A percentile compares a stretch with the other conserved stretches of the same genome.
phyloP scores from a whole-genome alignment of 768 basidiomycete species.

The Coprinopsis sp. region DNA sequence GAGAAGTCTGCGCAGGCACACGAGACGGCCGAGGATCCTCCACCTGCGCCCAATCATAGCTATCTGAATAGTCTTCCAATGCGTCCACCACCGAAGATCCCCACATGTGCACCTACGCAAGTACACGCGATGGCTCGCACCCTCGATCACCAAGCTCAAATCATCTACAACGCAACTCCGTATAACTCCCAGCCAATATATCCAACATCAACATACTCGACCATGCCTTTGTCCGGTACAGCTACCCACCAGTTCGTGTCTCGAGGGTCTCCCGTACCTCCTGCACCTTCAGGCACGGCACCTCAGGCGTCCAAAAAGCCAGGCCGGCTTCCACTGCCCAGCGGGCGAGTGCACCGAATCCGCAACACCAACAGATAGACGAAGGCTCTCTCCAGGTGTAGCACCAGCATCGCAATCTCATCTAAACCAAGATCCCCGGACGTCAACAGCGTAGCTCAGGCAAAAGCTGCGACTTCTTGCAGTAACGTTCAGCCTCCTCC shows the following conservation, averaged over 20 bases:
- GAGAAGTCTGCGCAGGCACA: slow-evolving; percentile 26
- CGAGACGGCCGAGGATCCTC: slow-evolving; percentile 22
- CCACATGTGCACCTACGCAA: slow-evolving; percentile 18
- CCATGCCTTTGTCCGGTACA: slow-evolving; percentile 23
- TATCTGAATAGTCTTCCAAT: slow-evolving; percentile 18
- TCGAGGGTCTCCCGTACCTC: slow-evolving; percentile 25
- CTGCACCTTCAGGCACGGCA: slow-evolving; percentile 29
- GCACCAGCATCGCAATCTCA: slow-evolving; percentile 7
- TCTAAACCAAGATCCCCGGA: slow-evolving; percentile 2
- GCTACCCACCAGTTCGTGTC: slow-evolving; percentile 33
- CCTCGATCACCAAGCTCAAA: slow-evolving; percentile 17
- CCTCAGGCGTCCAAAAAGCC: slow-evolving; percentile 31
- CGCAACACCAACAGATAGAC: slow-evolving; percentile 17
- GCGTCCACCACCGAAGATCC: slow-evolving; percentile 13
- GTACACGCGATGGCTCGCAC: slow-evolving; percentile 25
- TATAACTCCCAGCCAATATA: slow-evolving; percentile 24
- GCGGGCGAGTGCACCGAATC: slow-evolving; percentile 32
- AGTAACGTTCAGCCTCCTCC: background rate
- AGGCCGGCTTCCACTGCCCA: slow-evolving; percentile 29
- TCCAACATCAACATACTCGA: slow-evolving; percentile 22
- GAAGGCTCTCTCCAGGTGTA: slow-evolving; percentile 15
- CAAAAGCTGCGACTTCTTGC: slow-evolving; percentile 8
- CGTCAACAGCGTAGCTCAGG: slow-evolving; percentile 5
- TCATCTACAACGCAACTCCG: background rate
- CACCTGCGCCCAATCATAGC: slow-evolving; percentile 15